These are phyloP conservation scores for Pezicula rhizophila DNA, from an alignment of 2,329 filamentous ascomycete species.

Conservation along the genomic window DNA sequence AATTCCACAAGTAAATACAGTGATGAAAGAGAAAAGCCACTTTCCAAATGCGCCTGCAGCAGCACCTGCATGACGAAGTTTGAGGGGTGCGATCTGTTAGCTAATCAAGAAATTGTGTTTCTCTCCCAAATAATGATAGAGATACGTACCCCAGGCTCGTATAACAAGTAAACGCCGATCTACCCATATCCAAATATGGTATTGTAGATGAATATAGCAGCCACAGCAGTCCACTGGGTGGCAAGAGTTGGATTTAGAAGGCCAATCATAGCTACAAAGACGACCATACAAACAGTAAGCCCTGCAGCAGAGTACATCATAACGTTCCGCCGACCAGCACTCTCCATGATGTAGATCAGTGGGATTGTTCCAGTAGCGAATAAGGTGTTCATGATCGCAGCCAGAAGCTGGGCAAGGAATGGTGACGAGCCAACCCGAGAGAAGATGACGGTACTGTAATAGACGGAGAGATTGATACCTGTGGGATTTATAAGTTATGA, in stretches of 20 bases:
- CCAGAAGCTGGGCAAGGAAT: no score
- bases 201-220: constrained; percentile 7
- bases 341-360: no score
- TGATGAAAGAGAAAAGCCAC: constrained; percentile 31
- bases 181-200: constrained; percentile 17
- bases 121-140: no score
- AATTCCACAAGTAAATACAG: constrained; percentile 30
- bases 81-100: constrained; percentile 29
- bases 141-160: constrained; percentile 24
- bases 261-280: constrained; percentile 6
- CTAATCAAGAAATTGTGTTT: no score
- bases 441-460: no score
- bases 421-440: no score
- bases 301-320: background rate
- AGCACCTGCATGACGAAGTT: constrained; percentile 30
- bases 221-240: constrained; percentile 10
- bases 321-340: no score
- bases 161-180: constrained; percentile 29
- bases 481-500: no score
- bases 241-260: constrained; percentile 4
- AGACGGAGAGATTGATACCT: no score
- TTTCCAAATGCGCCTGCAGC: constrained; percentile 27
- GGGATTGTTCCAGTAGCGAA: no score
- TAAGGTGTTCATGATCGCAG: no score
- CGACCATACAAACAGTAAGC: background rate